Evolutionary conservation across 176 grass and related monocot species (phyloP), one percentile per base, ranked within the genome.

Genomic region (Olyra latifolia): DNA sequence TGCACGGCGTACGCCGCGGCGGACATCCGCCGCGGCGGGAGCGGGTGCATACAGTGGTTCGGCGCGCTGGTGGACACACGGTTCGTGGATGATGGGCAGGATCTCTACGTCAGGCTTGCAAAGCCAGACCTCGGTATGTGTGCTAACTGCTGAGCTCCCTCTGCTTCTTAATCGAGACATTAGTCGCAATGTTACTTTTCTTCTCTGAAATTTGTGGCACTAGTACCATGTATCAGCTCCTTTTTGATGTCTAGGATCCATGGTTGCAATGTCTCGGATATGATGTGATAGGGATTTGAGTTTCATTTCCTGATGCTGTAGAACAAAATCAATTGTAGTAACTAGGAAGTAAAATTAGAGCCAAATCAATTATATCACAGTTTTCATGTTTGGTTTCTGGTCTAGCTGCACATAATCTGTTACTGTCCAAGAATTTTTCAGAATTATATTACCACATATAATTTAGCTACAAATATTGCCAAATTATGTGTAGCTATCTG

Each of bases 21-120:
- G 61, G 76, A 93, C 64, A 85, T 85, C n/a, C 85, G 49, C 0
- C 78, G 66, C 2, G 79, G 74, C 7, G 64, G 70, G 38, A 87
- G 75, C 11, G 92, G 83, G 9, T 91, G 92, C 80, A 77, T 94
- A 17, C 81, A 86, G 56, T 94, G 92, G 92, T 79, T 80, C 62
- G 83, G 6, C 29, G 69, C 62, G 15, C 71, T 94, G 2, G 44
- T 89, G 87, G 89, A 91, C 78, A 89, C 81, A 28, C 6, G 86
- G 27, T 72, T 58, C 39, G 58, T 66, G 56, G 66, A 78, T 48
- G 47, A 2, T 15, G 86, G 86, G 0, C 79, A 83, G 79, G 89
- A 91, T 72, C 80, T 91, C 0, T 91, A 71, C 11, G 48, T 87
- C 40, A 80, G 20, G 76, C 35, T 91, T 7, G 89, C 84, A 0